These are phyloP conservation scores for Immersiporthe knoxdaviesiana DNA, from an alignment of 2,329 filamentous ascomycete genomes.

Conservation along the genomic window DNA sequence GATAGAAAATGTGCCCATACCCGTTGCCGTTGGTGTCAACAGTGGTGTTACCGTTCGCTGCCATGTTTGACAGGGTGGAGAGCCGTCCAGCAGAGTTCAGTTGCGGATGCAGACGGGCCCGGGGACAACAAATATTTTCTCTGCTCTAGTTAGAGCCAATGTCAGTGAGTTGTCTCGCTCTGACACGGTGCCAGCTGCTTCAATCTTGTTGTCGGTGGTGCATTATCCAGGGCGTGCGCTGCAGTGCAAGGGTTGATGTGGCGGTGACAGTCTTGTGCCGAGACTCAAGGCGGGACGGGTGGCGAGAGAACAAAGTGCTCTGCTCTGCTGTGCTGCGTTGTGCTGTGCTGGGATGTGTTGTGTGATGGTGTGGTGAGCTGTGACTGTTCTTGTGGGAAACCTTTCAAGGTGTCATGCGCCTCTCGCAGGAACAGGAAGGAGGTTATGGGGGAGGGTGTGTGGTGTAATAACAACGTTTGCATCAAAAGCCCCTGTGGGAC, in stretches of 20 bases:
- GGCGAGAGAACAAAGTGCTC: not conserved
- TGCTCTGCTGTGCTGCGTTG: not conserved
- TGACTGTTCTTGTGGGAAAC: not conserved
- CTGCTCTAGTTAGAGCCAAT: constrained; percentile 18
- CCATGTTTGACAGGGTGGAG: constrained; percentile 21
- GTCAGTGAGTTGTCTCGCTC: constrained; percentile 15
- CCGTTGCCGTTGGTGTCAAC: not conserved
- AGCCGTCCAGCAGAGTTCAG: not conserved
- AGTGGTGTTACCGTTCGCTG: constrained; percentile 16
- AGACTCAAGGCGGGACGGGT: not conserved
- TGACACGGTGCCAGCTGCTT: not conserved
- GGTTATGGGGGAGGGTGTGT: not conserved
- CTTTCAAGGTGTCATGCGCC: constrained; percentile 1
- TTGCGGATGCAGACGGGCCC: constrained; percentile 1
- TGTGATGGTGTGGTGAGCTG: not conserved
- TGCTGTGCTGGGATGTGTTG: not conserved
- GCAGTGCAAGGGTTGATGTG: not conserved
- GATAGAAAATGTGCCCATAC: not conserved
- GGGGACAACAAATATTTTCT: not conserved
- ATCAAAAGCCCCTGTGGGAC: not conserved
- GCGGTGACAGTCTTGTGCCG: not conserved
- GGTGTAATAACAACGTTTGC: constrained; percentile 13
- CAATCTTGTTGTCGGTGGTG: not conserved
- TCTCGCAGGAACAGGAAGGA: constrained; percentile 6
- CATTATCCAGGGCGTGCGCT: not conserved